Base-by-base conservation (phyloP, 2,329 filamentous ascomycete genomes). In the Teratosphaeria destructans region DNA sequence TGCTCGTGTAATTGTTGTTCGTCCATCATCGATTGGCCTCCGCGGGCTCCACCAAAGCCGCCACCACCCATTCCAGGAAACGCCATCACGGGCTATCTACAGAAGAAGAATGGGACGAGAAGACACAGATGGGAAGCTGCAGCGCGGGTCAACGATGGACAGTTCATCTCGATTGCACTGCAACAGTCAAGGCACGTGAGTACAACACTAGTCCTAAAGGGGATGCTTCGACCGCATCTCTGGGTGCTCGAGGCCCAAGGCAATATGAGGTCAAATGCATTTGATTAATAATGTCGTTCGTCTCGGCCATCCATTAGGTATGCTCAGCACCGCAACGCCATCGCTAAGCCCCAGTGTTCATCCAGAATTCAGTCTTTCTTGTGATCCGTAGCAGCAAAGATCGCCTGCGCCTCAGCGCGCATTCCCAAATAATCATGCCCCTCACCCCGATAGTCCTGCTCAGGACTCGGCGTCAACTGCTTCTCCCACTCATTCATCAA, bases 401-500 rank as follows among this genome's bases (percentile, higher is more conserved):
- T 49, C n/a, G 43, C 43, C 43, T 49, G 43, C 43, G 67, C 66
- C 55, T 70, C 67, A 5, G 66, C 64, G 43, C 59, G 56, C 43
- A 66, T 61, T 3, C 67, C 67, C 55, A 69, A 56, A 59, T 66
- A 71, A 57, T 69, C 68, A 8, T 63, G 60, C 23, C 43, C 43
- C 32, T 65, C 61, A 3, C 65, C 65, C 3, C 39, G 63, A 56
- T 57, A 64, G 39, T 70, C 67, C 56, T 67, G 57, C 7, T 63
- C 65, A 7, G 68, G 68, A 59, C 59, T 63, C 5, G 68, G 68
- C n/a, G 66, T 84, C 14, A 92, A 77, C 65, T 83, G 89, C 73
- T 85, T 89, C 76, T 97, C 93, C 89, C 90, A 95, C 71, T 96
- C 91, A 64, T 86, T 88, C 84, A 96, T 90, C 60, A 96, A 79